Conservation (phyloP, 2,329 filamentous ascomycete genomes). For the Phialemoniopsis sp. region DNA sequence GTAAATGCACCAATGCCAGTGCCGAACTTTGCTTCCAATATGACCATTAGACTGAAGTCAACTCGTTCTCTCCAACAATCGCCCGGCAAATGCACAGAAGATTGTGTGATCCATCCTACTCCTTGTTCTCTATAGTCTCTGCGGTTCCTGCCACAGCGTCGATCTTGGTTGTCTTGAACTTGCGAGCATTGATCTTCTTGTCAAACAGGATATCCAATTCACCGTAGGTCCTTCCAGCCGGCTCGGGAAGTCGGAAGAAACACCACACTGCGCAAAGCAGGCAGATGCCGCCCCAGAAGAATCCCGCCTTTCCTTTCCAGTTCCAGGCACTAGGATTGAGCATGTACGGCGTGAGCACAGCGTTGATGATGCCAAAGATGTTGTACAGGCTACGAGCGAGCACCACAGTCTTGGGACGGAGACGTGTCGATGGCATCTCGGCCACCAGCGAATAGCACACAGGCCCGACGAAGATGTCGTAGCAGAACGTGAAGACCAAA, state of each 20-base stretch:
- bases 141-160: too few relatives aligned
- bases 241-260: conserved; percentile 63
- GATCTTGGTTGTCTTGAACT: too few relatives aligned
- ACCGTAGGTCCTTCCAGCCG: conserved; percentile 56
- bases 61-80: too few relatives aligned
- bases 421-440: conserved; percentile 38
- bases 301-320: conserved; percentile 29
- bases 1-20: too few relatives aligned
- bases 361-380: conserved; percentile 31
- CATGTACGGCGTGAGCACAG: conserved; percentile 25
- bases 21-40: too few relatives aligned
- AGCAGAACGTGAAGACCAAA: conserved; percentile 47
- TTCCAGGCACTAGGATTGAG: conserved; percentile 25
- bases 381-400: conserved; percentile 33
- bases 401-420: conserved; percentile 36
- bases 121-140: too few relatives aligned
- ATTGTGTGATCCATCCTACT: too few relatives aligned
- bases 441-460: conserved; percentile 48
- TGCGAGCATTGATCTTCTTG: background rate
- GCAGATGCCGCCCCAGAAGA: conserved; percentile 25
- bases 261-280: conserved; percentile 59
- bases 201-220: conserved; percentile 48
- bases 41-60: too few relatives aligned
- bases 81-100: too few relatives aligned
- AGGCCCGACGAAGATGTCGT: conserved; percentile 51